phyloP scores from a whole-genome alignment of 2,329 filamentous ascomycete species.

The Fusarium abutilonis region DNA sequence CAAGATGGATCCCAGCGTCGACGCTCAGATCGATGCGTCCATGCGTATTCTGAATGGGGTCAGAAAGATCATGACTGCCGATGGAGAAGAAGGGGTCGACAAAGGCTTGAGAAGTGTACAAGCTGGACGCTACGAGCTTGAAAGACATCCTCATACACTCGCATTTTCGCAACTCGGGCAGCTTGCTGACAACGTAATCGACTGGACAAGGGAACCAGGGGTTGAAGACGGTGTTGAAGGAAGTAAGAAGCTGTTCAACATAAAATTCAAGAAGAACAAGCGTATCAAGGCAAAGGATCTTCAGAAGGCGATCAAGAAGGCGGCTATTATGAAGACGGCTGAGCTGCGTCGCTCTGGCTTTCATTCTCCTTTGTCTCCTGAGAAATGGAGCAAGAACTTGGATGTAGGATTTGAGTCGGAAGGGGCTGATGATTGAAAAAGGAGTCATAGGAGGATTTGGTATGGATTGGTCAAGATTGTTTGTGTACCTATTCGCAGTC shows the following conservation, averaged over 20 bases:
- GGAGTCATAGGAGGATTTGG: too few species aligned
- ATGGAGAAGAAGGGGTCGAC: not conserved
- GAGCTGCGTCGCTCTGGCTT: not conserved
- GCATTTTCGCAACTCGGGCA: constrained; percentile 10
- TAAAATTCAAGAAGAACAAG: not conserved
- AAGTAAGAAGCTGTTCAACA: not conserved
- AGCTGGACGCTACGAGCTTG: not conserved
- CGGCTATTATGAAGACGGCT: not conserved
- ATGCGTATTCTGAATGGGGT: constrained; percentile 20
- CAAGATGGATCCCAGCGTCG: constrained; percentile 26
- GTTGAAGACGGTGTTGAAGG: not conserved
- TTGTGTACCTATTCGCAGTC: too few species aligned
- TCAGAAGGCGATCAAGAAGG: not conserved
- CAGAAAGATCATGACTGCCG: constrained; percentile 1
- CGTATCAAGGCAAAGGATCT: not conserved
- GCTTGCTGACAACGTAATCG: constrained; percentile 1
- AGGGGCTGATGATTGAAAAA: not conserved
- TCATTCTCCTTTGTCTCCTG: constrained; percentile 23
- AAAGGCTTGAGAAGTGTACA: not conserved
- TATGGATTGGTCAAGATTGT: too few species aligned
- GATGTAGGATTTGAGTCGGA: not conserved
- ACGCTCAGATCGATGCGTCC: constrained; percentile 8
- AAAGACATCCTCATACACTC: not conserved
- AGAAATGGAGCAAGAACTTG: not conserved
- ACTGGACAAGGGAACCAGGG: not conserved